Percentiles rank a stretch among this genome's conserved stretches.
Conservation (phyloP, 2,329 filamentous ascomycete genomes). For the Exserohilum rostratum region DNA sequence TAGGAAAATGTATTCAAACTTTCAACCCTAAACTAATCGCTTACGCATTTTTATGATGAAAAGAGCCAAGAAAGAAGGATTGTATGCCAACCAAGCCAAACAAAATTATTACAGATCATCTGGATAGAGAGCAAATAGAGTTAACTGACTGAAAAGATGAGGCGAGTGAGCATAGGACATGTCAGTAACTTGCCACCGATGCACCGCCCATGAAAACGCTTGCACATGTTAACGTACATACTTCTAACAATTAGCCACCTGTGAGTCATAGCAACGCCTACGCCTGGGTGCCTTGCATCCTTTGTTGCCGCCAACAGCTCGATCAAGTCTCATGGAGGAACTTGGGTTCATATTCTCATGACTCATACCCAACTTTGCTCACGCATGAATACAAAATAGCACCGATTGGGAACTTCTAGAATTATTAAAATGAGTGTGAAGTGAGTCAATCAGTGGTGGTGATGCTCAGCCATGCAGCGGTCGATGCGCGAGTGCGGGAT, state of each 20-base stretch:
- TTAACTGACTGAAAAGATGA: background rate
- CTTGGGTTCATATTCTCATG: background rate
- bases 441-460: background rate
- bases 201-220: background rate
- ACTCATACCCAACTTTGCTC: background rate
- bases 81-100: no score
- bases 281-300: background rate
- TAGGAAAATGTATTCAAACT: no score
- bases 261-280: background rate
- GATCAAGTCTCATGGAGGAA: background rate
- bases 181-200: background rate
- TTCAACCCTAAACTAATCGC: no score
- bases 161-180: background rate
- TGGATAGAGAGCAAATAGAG: background rate
- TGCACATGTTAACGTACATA: background rate
- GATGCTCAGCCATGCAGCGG: background rate
- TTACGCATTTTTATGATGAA: no score
- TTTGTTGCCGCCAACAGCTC: background rate
- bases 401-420: background rate
- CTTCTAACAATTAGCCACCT: background rate
- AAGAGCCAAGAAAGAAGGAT: no score
- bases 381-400: background rate
- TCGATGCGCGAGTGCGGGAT: conserved; percentile 17
- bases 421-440: no score
- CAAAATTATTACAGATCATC: no score